These are phyloP conservation scores for Starmera caribaea DNA, from an alignment of 805 yeast species.

Conservation along the genomic window DNA sequence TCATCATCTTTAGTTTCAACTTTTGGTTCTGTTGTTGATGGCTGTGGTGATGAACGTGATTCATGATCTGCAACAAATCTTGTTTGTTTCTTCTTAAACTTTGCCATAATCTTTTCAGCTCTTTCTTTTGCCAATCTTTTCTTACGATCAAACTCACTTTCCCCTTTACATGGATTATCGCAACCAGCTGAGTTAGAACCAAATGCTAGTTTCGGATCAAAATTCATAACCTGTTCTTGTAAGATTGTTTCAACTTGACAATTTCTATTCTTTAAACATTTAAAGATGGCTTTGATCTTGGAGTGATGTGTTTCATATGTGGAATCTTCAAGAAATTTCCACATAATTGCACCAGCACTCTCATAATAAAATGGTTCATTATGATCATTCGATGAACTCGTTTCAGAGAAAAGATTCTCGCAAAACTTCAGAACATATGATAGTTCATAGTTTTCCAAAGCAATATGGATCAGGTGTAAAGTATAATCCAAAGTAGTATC, in stretches of 20 bases:
- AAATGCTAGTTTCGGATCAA: conserved; percentile 12
- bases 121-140: conserved; percentile 62
- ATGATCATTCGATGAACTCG: conserved; percentile 20
- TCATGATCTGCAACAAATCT: conserved; percentile 43
- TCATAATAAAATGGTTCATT: conserved; percentile 28
- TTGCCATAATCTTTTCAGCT: conserved; percentile 63
- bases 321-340: conserved; percentile 32
- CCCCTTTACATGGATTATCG: background rate
- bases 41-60: too few relatives aligned
- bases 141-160: conserved; percentile 42
- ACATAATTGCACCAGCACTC: conserved; percentile 29
- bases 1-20: conserved; percentile 25
- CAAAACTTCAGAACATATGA: conserved; percentile 18
- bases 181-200: background rate
- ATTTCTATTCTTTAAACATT: conserved; percentile 20
- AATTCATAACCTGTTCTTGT: conserved; percentile 27
- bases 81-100: conserved; percentile 70
- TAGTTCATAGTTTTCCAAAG: conserved; percentile 29
- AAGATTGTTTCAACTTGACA: conserved; percentile 21
- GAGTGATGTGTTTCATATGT: conserved; percentile 35
- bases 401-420: conserved; percentile 26
- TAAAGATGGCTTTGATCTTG: conserved; percentile 48
- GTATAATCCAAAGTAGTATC: conserved; percentile 52
- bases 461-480: conserved; percentile 60
- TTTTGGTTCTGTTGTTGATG: conserved; percentile 12